Evolutionary conservation across 83 land plant species (phyloP).

Genomic region (Isoetes engelmannii): DNA sequence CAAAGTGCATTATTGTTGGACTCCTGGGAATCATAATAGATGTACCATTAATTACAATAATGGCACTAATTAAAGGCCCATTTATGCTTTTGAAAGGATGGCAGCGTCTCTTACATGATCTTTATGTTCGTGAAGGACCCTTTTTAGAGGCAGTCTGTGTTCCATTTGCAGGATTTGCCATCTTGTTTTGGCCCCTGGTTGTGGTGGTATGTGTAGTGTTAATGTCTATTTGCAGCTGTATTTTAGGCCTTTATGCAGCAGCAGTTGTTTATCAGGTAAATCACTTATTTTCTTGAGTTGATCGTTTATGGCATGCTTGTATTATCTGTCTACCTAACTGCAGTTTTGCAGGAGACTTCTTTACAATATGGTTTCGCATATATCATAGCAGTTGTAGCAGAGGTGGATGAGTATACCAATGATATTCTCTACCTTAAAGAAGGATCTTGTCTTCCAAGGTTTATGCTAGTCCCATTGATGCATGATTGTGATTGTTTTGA

Average conservation of each 20-base stretch:
- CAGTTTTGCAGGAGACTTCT: constrained; percentile 43
- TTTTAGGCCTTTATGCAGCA: constrained; percentile 63
- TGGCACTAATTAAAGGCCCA: constrained; percentile 65
- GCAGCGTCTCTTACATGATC: constrained; percentile 58
- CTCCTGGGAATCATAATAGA: constrained; percentile 46
- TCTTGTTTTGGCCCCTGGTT: constrained; percentile 76
- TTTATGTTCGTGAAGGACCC: constrained; percentile 71
- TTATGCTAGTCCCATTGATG: background rate
- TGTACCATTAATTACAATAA: constrained; percentile 42
- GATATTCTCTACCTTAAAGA: constrained; percentile 60
- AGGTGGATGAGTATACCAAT: constrained; percentile 71
- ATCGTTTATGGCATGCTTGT: background rate
- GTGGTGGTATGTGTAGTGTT: constrained; percentile 49
- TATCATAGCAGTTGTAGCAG: constrained; percentile 46
- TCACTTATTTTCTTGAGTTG: no score
- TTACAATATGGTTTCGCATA: constrained; percentile 52
- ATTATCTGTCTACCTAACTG: background rate
- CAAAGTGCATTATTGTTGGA: constrained; percentile 42
- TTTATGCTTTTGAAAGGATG: constrained; percentile 88
- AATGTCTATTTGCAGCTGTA: constrained; percentile 50
- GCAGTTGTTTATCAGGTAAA: constrained; percentile 75
- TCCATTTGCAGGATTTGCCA: constrained; percentile 84
- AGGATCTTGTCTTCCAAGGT: constrained; percentile 77
- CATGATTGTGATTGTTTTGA: background rate
- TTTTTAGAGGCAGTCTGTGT: constrained; percentile 79